Percentiles rank a stretch among this genome's conserved stretches.
phyloP scores from a whole-genome alignment of 345 rosid genomes.

The Hibiscus trionum region DNA sequence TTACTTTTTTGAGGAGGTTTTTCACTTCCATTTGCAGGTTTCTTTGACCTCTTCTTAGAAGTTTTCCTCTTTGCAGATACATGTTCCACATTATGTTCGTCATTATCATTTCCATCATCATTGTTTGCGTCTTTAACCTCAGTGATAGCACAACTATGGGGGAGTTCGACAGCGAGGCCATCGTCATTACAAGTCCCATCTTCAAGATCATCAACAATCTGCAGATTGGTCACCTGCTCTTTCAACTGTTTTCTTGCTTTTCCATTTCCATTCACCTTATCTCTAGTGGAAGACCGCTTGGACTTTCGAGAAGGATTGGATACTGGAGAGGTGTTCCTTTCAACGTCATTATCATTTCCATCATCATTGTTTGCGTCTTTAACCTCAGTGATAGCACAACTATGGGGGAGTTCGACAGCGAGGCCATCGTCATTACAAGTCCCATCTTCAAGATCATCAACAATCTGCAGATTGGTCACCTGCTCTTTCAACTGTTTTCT shows the following conservation, averaged over 20 bases:
- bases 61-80: slow-evolving; percentile 22
- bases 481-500: not conserved
- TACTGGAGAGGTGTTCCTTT: too few relatives aligned
- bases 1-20: slow-evolving; percentile 28
- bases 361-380: slow-evolving; percentile 9
- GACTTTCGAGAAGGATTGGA: too few relatives aligned
- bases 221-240: too few relatives aligned
- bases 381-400: slow-evolving; percentile 19
- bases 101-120: not conserved
- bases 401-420: slow-evolving; percentile 20
- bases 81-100: slow-evolving; percentile 23
- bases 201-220: too few relatives aligned
- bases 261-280: too few relatives aligned
- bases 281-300: too few relatives aligned
- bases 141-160: too few relatives aligned
- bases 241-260: too few relatives aligned
- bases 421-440: slow-evolving; percentile 18
- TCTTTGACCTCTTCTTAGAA: slow-evolving; percentile 32
- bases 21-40: slow-evolving; percentile 24
- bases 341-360: not conserved
- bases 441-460: slow-evolving; percentile 36
- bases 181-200: too few relatives aligned
- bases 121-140: too few relatives aligned
- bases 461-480: slow-evolving; percentile 14
- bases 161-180: too few relatives aligned